phyloP scores from a whole-genome alignment of 2,329 filamentous ascomycete genomes.

The Fusarium sp. region DNA sequence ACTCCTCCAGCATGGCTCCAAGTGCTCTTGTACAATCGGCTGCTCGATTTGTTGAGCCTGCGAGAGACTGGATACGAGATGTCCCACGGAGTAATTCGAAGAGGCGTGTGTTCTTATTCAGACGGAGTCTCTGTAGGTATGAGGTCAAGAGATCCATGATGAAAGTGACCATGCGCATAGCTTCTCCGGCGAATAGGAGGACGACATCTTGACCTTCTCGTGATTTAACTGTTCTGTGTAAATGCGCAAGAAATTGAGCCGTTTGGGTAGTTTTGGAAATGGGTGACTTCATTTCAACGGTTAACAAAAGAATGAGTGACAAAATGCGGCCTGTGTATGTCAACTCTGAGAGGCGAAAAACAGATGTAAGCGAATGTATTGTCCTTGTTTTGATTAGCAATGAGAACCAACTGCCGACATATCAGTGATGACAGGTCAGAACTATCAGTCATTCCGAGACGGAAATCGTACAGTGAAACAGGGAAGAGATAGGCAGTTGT shows the following conservation, averaged over 20 bases:
- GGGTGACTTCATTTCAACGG: not conserved
- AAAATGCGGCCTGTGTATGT: too few species aligned
- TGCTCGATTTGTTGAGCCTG: not conserved
- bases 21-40: not conserved
- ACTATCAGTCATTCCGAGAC: not conserved
- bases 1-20: not conserved
- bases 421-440: too few species aligned
- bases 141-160: not conserved
- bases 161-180: not conserved
- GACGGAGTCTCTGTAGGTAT: not conserved
- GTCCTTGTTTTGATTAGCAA: too few species aligned
- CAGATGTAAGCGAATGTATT: too few species aligned
- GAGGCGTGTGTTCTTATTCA: not conserved
- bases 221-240: not conserved
- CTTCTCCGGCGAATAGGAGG: not conserved
- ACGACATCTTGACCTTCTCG: not conserved
- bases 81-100: not conserved
- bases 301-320: not conserved
- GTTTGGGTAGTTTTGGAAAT: not conserved
- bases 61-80: not conserved
- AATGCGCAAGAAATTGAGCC: not conserved
- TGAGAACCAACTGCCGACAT: too few species aligned
- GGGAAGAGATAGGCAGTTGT: not conserved
- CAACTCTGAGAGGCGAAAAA: not conserved
- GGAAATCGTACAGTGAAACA: not conserved